Conservation (phyloP, 2,329 filamentous ascomycete species). For the Penicillium janthinellum region DNA sequence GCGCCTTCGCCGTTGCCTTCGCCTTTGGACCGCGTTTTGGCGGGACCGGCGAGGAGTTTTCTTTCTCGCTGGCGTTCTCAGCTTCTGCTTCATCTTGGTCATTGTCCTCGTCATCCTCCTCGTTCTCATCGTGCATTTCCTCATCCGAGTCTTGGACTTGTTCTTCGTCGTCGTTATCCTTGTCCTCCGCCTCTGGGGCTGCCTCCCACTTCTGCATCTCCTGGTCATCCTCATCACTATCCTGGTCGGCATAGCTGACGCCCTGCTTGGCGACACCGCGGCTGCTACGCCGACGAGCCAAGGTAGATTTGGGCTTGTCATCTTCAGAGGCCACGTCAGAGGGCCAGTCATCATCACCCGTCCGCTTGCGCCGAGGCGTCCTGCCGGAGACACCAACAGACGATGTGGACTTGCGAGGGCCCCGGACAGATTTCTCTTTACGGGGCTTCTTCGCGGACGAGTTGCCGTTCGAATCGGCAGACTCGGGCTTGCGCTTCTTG, state of each 20-base stretch:
- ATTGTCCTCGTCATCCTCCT: conserved; percentile 16
- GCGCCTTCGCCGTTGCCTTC: conserved; percentile 8
- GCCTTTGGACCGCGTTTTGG: conserved; percentile 13
- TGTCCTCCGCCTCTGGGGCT: conserved; percentile 29
- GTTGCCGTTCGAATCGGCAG: conserved; percentile 30
- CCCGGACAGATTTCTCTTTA: conserved; percentile 31
- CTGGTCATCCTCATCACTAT: conserved; percentile 48
- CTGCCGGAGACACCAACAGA: conserved; percentile 30
- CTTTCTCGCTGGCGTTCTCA: conserved; percentile 23
- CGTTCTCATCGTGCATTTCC: conserved; percentile 35
- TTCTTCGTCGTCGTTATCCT: conserved; percentile 28
- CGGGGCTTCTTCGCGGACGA: conserved; percentile 33
- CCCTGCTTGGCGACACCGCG: conserved; percentile 37
- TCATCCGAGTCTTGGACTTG: conserved; percentile 19
- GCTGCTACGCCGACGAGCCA: conserved; percentile 44
- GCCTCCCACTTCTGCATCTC: conserved; percentile 45
- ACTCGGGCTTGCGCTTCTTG: conserved; percentile 48
- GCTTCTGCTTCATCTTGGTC: conserved; percentile 23
- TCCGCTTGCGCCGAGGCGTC: conserved; percentile 41
- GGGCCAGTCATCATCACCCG: conserved; percentile 44
- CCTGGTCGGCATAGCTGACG: conserved; percentile 48
- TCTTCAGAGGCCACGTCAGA: conserved; percentile 46
- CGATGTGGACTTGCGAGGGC: conserved; percentile 39
- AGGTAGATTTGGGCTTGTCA: conserved; percentile 32
- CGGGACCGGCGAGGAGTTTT: conserved; percentile 21